phyloP scores from a whole-genome alignment of 768 basidiomycete species.

The Cyclocybe aegerita region DNA sequence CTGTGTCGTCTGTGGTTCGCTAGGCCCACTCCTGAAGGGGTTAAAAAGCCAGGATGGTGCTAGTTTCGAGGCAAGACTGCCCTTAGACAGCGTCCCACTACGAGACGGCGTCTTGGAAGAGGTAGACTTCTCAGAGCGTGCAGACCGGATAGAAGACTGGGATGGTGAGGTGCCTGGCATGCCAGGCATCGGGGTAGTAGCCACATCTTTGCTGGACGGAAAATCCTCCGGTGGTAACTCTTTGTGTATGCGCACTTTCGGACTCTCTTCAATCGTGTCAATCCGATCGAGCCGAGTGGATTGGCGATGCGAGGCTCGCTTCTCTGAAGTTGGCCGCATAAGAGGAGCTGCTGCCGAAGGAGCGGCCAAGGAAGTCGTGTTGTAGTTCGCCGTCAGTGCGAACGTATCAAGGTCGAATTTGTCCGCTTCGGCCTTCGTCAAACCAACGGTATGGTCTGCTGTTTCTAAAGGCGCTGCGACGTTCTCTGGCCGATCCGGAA shows the following conservation, averaged over 20 bases:
- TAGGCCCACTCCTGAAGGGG: conserved; percentile 63
- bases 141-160: conserved; percentile 62
- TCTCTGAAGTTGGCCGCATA: conserved; percentile 39
- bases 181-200: conserved; percentile 20
- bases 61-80: conserved; percentile 55
- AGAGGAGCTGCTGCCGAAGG: conserved; percentile 32
- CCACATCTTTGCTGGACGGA: conserved; percentile 14
- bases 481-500: conserved; percentile 45
- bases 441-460: conserved; percentile 29
- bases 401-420: conserved; percentile 76
- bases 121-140: conserved; percentile 47
- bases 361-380: conserved; percentile 21
- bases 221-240: conserved; percentile 53
- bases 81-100: conserved; percentile 25
- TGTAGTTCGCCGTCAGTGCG: conserved; percentile 40
- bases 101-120: conserved; percentile 34
- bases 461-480: conserved; percentile 32
- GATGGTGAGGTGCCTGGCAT: conserved; percentile 61
- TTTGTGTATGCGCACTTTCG: conserved; percentile 39
- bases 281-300: conserved; percentile 48
- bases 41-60: conserved; percentile 81
- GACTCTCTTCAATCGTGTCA: conserved; percentile 72
- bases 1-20: conserved; percentile 62
- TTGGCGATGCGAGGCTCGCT: conserved; percentile 48
- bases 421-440: conserved; percentile 59